These are phyloP conservation scores for Stylonectria norvegica DNA, from an alignment of 2,329 filamentous ascomycete species.

Conservation along the genomic window DNA sequence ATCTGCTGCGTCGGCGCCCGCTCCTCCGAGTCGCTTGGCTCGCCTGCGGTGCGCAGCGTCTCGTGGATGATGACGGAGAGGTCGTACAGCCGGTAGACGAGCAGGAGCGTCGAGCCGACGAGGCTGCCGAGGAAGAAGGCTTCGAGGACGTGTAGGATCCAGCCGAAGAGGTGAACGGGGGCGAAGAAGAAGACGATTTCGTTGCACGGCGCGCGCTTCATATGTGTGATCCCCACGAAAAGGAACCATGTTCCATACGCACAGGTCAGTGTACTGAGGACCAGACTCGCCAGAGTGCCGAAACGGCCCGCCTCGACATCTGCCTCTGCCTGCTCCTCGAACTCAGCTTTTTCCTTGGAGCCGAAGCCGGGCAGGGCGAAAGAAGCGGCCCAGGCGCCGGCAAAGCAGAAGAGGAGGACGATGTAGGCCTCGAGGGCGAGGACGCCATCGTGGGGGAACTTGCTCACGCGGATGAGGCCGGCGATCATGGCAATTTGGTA, in stretches of 20 bases:
- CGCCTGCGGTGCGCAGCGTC: background rate
- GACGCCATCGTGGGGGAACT: background rate
- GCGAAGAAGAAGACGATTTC: conserved; percentile 3
- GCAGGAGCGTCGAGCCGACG: background rate
- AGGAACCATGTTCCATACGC: conserved; percentile 1
- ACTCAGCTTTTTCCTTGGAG: background rate
- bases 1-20: background rate
- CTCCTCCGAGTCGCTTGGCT: background rate
- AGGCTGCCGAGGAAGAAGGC: background rate
- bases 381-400: background rate
- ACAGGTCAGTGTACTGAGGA: background rate
- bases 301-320: background rate
- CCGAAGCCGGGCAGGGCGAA: background rate
- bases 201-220: background rate
- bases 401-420: conserved; percentile 1
- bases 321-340: background rate
- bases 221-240: background rate
- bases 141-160: background rate
- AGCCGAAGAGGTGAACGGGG: conserved; percentile 1
- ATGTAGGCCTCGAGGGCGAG: conserved; percentile 1
- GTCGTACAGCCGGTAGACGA: background rate
- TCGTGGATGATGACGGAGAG: no score
- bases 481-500: conserved; percentile 1
- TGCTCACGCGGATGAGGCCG: background rate
- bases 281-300: background rate